A percentile compares a stretch with the other conserved stretches of the same genome.
phyloP scores from a whole-genome alignment of 1,284 basidiomycete genomes.

The Ceratobasidium sp. region DNA sequence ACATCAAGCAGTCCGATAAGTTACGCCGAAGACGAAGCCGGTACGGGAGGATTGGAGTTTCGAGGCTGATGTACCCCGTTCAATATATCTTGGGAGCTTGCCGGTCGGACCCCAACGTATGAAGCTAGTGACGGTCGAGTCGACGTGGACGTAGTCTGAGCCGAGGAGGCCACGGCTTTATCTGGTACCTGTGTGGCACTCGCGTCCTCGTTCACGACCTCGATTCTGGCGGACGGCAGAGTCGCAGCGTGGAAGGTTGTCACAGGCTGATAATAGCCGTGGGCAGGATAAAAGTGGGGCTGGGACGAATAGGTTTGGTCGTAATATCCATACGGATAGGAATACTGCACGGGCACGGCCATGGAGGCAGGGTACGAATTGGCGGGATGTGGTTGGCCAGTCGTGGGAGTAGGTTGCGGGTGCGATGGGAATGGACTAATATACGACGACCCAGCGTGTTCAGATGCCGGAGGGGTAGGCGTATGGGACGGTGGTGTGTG shows the following conservation, averaged over 20 bases:
- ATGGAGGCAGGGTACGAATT: conserved; percentile 12
- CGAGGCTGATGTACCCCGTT: no score
- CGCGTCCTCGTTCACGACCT: no score
- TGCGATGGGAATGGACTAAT: not conserved
- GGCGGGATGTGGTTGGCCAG: not conserved
- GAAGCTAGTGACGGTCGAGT: no score
- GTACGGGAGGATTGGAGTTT: no score
- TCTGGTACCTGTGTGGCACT: no score
- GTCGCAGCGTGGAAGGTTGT: conserved; percentile 31
- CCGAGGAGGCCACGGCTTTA: no score
- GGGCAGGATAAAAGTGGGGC: conserved; percentile 31
- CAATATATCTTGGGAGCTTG: no score
- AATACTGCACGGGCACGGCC: conserved; percentile 15
- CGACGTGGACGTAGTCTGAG: no score
- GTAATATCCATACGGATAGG: conserved; percentile 15
- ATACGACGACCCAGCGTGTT: not conserved
- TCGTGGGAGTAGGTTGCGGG: not conserved
- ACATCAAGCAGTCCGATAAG: no score
- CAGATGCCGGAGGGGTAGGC: not conserved
- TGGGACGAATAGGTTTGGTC: not conserved
- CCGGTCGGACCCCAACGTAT: no score
- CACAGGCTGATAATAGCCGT: conserved; percentile 30
- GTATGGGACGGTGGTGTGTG: conserved; percentile 9
- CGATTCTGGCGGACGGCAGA: not conserved
- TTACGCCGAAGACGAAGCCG: no score